Evolutionary conservation across 192 early-diverging fungal species (phyloP), one percentile per base, ranked within the genome.

Genomic region (Dimargaris cristalligena): DNA sequence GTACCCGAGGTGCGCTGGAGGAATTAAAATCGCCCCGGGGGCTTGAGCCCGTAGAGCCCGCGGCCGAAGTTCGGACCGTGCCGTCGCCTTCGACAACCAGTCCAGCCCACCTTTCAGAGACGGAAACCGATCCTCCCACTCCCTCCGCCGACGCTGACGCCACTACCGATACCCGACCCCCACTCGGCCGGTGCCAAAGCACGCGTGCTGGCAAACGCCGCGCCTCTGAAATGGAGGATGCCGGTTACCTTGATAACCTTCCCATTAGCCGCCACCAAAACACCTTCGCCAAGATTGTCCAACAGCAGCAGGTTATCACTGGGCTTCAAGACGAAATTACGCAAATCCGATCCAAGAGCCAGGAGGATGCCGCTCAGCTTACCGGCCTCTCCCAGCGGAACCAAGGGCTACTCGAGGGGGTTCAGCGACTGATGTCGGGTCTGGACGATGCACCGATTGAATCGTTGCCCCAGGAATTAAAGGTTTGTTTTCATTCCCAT

Each of bases 1-100:
- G 74, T 9, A 61, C 68, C 2, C 68, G 66, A 29, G 54, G 59
- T n/a, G n/a, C n/a, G n/a, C n/a, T n/a, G n/a, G n/a, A n/a, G n/a
- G n/a, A n/a, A n/a, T n/a, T n/a, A n/a, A n/a, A n/a, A n/a, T n/a
- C n/a, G n/a, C n/a, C n/a, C n/a, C n/a, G n/a, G n/a, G n/a, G n/a
- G n/a, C n/a, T n/a, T n/a, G n/a, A n/a, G n/a, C n/a, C n/a, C n/a
- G n/a, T n/a, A n/a, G n/a, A n/a, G n/a, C n/a, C n/a, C n/a, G n/a
- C n/a, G n/a, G n/a, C n/a, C n/a, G n/a, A n/a, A n/a, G n/a, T 18
- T 47, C 46, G 25, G 46, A 25, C 46, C 46, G 3, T 18, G 6
- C 6, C 46, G 25, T 22, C 46, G 3, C 46, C 1, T 18, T 47
- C 25, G n/a, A 18, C 46, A 6, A 18, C 1, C 23, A 26, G 4